A percentile compares a stretch with the other conserved stretches of the same genome.
Conservation (phyloP, 805 yeast genomes). For the Candida odintsovae region DNA sequence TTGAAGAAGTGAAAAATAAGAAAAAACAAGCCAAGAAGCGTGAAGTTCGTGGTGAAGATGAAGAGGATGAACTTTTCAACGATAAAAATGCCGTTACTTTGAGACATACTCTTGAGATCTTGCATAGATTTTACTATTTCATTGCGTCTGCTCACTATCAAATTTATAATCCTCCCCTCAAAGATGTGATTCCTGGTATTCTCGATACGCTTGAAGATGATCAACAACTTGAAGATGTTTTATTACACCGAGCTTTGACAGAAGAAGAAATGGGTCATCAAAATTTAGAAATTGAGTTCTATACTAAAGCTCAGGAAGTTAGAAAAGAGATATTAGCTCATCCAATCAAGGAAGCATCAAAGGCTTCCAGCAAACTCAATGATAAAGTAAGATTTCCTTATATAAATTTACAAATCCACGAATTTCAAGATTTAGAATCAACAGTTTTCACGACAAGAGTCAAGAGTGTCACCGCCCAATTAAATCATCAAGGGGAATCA, state of each 20-base stretch:
- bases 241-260: constrained; percentile 16
- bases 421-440: constrained; percentile 6
- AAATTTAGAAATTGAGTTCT: constrained; percentile 44
- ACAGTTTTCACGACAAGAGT: constrained; percentile 12
- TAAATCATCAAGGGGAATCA: constrained; percentile 46
- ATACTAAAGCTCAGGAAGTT: constrained; percentile 56
- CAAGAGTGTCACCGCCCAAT: constrained; percentile 21
- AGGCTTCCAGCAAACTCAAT: constrained; percentile 4
- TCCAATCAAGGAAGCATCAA: constrained; percentile 21
- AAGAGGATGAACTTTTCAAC: constrained; percentile 8
- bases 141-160: constrained; percentile 72
- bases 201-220: neutral
- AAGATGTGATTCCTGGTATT: constrained; percentile 23
- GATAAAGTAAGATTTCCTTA: neutral
- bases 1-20: neutral
- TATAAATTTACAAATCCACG: neutral
- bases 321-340: constrained; percentile 44
- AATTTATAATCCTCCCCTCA: constrained; percentile 31
- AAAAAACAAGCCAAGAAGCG: constrained; percentile 1
- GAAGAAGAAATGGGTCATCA: constrained; percentile 33
- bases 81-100: constrained; percentile 15
- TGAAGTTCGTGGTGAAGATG: constrained; percentile 1
- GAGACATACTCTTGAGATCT: constrained; percentile 48
- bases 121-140: constrained; percentile 76
- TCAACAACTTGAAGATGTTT: constrained; percentile 22